Percentiles rank a stretch among this genome's conserved stretches.
phyloP scores from a whole-genome alignment of 768 basidiomycete genomes.

The Tylopilus plumbeoviolaceoides region DNA sequence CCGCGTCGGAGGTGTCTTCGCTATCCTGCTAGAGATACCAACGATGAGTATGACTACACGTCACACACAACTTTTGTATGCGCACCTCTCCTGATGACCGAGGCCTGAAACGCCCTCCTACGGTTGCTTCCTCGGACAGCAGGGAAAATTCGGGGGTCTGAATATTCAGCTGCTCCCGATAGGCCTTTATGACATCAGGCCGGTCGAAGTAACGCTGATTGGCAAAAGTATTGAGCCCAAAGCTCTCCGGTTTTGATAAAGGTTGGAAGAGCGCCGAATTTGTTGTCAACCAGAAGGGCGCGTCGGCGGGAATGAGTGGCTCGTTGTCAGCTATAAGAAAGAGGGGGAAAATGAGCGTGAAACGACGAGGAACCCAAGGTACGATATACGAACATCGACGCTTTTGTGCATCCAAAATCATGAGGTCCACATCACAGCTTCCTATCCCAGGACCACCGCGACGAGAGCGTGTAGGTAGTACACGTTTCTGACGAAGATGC shows the following conservation, averaged over 20 bases:
- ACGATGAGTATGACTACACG: conserved; percentile 7
- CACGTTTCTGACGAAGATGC: conserved; percentile 64
- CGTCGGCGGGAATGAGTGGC: conserved; percentile 62
- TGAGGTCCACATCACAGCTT: conserved; percentile 70
- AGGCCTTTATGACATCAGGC: conserved; percentile 70
- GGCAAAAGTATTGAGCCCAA: conserved; percentile 51
- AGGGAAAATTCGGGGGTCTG: conserved; percentile 71
- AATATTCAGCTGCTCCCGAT: conserved; percentile 64
- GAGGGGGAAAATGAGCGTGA: conserved; percentile 16
- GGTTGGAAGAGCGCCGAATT: conserved; percentile 50
- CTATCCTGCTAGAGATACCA: conserved; percentile 36
- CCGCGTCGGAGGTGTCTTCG: conserved; percentile 73
- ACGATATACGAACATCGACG: conserved; percentile 57
- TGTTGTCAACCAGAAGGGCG: conserved; percentile 72
- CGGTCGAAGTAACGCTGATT: conserved; percentile 76
- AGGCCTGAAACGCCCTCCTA: conserved; percentile 68
- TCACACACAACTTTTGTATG: conserved; percentile 10
- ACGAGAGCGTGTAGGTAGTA: conserved; percentile 75
- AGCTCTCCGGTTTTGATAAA: conserved; percentile 34
- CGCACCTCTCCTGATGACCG: conserved; percentile 69
- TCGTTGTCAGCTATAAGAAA: conserved; percentile 58
- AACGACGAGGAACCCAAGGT: conserved; percentile 5
- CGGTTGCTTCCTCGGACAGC: conserved; percentile 46
- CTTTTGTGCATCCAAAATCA: conserved; percentile 80
- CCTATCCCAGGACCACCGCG: conserved; percentile 81